Base-by-base conservation (phyloP, 805 yeast genomes). In the Clavispora santaluciae region DNA sequence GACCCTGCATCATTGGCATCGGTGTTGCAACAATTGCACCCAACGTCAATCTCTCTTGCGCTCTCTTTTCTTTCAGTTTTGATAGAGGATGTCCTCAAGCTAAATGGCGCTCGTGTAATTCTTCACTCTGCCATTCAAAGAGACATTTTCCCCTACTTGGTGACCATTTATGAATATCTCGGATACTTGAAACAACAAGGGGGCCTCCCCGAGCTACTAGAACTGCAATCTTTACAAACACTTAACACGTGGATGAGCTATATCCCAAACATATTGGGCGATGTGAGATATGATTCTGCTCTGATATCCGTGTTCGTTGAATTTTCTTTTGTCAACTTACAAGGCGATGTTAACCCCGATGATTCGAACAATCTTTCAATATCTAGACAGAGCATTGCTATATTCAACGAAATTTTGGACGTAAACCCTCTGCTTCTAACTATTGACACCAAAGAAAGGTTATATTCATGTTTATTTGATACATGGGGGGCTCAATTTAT, bases 11-110 rank as follows among this genome's bases (percentile, higher is more conserved):
- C 22, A 31, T 40, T 29, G 26, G 36, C 41, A 7, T 5, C 30
- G 6, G n/a, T 20, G 2, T 26, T 47, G 12, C 6, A 35, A 8
- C 46, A 28, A 21, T 36, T 31, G 8, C 35, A 41, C 3, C 15
- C 34, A 16, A 5, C 22, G 8, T 49, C 43, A 17, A 21, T 48
- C 2, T 35, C 16, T 5, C 36, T 63, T 3, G 29, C 60, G 18
- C 45, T 64, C 15, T 39, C 57, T 1, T 70, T 76, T 33, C 60
- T 72, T 3, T 64, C 79, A 10, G 75, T 74, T 6, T 43, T 78
- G 0, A 72, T 69, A 1, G 86, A 79, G 47, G 86, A 81, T 39
- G 49, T 75, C 9, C 50, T 64, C 24, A 76, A 72, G 45, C 55
- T 34, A 13, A 54, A 44, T 65, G 46, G 49, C 6, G 39, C 37